Percentiles rank a stretch among this genome's conserved stretches.
phyloP scores from a whole-genome alignment of 192 early-diverging fungal species.

The Fimicolochytrium jonesii region DNA sequence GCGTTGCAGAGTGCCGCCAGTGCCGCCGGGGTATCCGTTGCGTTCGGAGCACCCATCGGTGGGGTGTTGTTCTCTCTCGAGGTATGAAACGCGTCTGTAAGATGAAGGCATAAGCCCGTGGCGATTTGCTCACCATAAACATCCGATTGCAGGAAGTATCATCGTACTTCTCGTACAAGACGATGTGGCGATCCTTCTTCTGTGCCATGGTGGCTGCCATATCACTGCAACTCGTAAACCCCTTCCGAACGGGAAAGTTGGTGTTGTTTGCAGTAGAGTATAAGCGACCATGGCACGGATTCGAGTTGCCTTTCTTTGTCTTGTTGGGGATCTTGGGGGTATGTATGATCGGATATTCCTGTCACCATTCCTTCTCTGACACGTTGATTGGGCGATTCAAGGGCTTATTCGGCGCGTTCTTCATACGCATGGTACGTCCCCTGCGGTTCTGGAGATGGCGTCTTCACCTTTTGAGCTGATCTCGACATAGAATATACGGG shows the following conservation, averaged over 20 bases:
- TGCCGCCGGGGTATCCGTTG: conserved; percentile 95
- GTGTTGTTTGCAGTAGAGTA: conserved; percentile 94
- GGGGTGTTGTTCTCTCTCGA: conserved; percentile 48
- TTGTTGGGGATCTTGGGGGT: conserved; percentile 78
- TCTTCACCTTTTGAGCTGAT: too few species aligned
- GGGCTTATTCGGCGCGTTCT: conserved; percentile 46
- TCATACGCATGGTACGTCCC: conserved; percentile 47
- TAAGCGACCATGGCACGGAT: conserved; percentile 91
- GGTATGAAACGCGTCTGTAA: conserved; percentile 12
- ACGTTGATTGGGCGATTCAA: too few species aligned
- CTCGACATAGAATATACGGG: conserved; percentile 31
- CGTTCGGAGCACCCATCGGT: conserved; percentile 96
- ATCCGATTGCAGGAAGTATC: conserved; percentile 68
- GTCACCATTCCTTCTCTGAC: too few species aligned
- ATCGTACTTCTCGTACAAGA: conserved; percentile 88
- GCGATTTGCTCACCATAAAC: too few species aligned
- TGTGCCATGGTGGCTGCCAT: conserved; percentile 94
- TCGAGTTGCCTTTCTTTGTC: conserved; percentile 68
- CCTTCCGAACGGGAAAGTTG: conserved; percentile 93
- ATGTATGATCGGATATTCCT: too few species aligned
- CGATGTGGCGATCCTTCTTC: conserved; percentile 96
- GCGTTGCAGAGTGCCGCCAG: conserved; percentile 53
- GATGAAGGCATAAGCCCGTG: neutral
- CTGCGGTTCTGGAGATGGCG: too few species aligned
- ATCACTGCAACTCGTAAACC: conserved; percentile 68